Conservation (phyloP, 495 filamentous ascomycete species). For the Patellaria atrata region DNA sequence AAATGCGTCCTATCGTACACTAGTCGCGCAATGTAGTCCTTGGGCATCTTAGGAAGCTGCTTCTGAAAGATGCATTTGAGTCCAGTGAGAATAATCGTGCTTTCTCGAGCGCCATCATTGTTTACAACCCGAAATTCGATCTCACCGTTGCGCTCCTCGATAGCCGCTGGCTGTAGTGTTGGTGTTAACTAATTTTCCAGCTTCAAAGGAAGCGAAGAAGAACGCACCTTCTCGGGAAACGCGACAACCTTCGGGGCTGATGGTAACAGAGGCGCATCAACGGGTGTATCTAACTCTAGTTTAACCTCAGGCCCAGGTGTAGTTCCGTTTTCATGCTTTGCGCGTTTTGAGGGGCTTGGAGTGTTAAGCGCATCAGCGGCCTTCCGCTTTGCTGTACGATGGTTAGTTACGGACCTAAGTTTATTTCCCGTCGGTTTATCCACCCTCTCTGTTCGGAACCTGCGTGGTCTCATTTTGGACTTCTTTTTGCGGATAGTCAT, state of each 20-base stretch:
- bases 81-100: constrained; percentile 86
- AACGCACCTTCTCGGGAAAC: constrained; percentile 80
- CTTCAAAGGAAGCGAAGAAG: too few relatives aligned
- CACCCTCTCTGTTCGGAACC: too few relatives aligned
- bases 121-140: constrained; percentile 98
- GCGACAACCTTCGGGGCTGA: constrained; percentile 44
- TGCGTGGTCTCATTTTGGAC: too few relatives aligned
- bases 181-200: background rate
- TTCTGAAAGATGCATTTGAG: constrained; percentile 98
- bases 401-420: too few relatives aligned
- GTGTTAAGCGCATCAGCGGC: constrained; percentile 55
- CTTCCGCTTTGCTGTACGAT: constrained; percentile 58
- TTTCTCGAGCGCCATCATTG: constrained; percentile 79
- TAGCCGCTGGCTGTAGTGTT: constrained; percentile 54
- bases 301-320: constrained; percentile 37
- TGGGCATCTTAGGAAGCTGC: constrained; percentile 96
- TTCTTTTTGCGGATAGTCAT: too few relatives aligned
- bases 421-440: too few relatives aligned
- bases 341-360: constrained; percentile 46
- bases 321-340: constrained; percentile 40
- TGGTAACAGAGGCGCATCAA: constrained; percentile 18
- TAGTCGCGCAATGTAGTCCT: constrained; percentile 92
- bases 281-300: too few relatives aligned
- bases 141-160: constrained; percentile 87
- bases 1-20: constrained; percentile 96